Percentiles rank a stretch among this genome's conserved stretches.
These are phyloP conservation scores for Trebouxia gelatinosa DNA, from an alignment of 163 green algal species.

Conservation along the genomic window DNA sequence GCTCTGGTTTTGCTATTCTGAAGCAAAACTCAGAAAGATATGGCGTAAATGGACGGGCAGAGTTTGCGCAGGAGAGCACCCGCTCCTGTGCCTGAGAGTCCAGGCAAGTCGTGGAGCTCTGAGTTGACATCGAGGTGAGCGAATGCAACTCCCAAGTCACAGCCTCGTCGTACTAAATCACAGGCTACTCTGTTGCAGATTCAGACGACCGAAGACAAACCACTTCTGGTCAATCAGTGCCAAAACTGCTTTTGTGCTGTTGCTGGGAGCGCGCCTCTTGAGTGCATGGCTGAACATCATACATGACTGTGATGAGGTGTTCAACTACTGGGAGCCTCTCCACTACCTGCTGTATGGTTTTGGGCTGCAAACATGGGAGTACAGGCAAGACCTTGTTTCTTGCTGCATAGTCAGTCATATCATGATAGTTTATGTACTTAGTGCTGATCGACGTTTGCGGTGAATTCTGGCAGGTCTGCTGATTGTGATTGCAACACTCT, in stretches of 20 bases:
- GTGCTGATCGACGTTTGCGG: not conserved
- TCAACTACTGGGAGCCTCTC: conserved; percentile 92
- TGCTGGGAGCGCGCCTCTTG: conserved; percentile 13
- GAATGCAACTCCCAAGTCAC: not conserved
- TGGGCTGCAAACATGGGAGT: conserved; percentile 84
- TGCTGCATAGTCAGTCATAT: not conserved
- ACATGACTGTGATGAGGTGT: conserved; percentile 93
- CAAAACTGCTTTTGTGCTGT: conserved; percentile 23
- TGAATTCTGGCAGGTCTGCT: not conserved
- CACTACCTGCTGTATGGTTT: conserved; percentile 80
- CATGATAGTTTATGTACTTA: not conserved
- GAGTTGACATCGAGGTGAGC: not conserved
- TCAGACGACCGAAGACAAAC: not conserved
- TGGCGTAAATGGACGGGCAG: too few species aligned
- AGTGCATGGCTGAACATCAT: conserved; percentile 74
- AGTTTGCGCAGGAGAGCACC: too few species aligned
- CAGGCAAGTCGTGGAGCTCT: not conserved
- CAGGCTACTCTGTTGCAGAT: not conserved
- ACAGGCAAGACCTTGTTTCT: conserved; percentile 17
- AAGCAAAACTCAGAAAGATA: too few species aligned
- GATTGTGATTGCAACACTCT: not conserved
- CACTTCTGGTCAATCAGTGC: not conserved
- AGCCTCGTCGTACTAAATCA: not conserved
- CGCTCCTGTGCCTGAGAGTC: too few species aligned
- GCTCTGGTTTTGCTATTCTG: too few species aligned